Percentiles rank a stretch among this genome's conserved stretches.
Evolutionary conservation across 1,284 basidiomycete genomes (phyloP).

Genomic region (Omphalotus olearius): DNA sequence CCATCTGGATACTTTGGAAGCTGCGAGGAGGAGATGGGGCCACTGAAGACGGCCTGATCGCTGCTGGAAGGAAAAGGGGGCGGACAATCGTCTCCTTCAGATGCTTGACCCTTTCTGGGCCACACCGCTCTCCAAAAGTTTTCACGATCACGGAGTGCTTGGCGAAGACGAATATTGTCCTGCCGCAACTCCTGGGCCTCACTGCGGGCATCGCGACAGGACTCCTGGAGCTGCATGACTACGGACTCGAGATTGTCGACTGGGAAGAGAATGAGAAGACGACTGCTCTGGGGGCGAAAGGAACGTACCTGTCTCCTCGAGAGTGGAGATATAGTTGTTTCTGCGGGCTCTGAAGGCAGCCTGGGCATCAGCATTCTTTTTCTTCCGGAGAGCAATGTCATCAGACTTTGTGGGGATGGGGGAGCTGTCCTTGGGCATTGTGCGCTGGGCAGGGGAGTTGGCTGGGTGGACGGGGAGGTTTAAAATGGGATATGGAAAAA

Average conservation of each 20-base stretch:
- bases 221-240: conserved; percentile 76
- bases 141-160: conserved; percentile 66
- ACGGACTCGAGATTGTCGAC: conserved; percentile 79
- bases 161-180: conserved; percentile 59
- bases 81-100: conserved; percentile 54
- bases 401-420: conserved; percentile 23
- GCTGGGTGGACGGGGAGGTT: conserved; percentile 29
- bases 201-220: conserved; percentile 61
- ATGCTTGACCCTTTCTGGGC: conserved; percentile 51
- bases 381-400: conserved; percentile 68
- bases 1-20: conserved; percentile 31
- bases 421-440: conserved; percentile 42
- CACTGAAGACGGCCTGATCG: conserved; percentile 16
- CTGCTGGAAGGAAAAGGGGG: conserved; percentile 43
- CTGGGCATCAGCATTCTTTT: conserved; percentile 73
- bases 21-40: conserved; percentile 15
- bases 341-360: conserved; percentile 59
- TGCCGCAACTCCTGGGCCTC: conserved; percentile 56
- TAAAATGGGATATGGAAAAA: conserved; percentile 57
- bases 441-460: conserved; percentile 25
- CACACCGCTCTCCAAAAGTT: conserved; percentile 65
- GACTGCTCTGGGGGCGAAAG: too few relatives aligned
- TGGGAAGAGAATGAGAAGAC: conserved; percentile 25
- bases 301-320: conserved; percentile 72
- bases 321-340: conserved; percentile 81